phyloP scores from a whole-genome alignment of 2,329 filamentous ascomycete species.

The Trichoderma asperellum region DNA sequence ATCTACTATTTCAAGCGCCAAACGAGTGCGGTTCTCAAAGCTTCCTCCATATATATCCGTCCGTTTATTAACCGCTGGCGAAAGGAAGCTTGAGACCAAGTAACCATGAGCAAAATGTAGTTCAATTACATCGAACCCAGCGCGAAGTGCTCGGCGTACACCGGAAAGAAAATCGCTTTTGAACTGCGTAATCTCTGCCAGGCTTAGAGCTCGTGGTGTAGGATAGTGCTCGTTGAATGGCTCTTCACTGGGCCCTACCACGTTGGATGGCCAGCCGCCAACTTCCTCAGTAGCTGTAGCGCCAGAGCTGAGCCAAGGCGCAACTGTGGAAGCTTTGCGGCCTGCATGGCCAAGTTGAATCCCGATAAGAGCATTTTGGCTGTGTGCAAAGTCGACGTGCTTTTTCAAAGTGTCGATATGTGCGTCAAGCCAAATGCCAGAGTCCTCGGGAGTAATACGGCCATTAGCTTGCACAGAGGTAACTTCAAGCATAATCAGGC shows the following conservation, averaged over 20 bases:
- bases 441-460: constrained; percentile 73
- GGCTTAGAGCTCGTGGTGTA: constrained; percentile 65
- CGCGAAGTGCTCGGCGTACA: constrained; percentile 59
- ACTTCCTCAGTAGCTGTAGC: constrained; percentile 44
- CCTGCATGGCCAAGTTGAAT: constrained; percentile 80
- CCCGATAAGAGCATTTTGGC: constrained; percentile 64
- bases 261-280: constrained; percentile 56
- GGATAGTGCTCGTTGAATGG: constrained; percentile 63
- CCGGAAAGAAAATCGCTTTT: constrained; percentile 62
- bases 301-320: constrained; percentile 67
- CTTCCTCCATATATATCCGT: constrained; percentile 69
- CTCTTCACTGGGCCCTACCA: constrained; percentile 50
- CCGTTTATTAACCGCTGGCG: constrained; percentile 71
- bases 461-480: constrained; percentile 67
- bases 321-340: constrained; percentile 59
- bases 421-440: constrained; percentile 70
- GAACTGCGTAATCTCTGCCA: constrained; percentile 64
- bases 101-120: constrained; percentile 81
- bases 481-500: constrained; percentile 68
- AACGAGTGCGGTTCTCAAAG: constrained; percentile 71
- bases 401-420: constrained; percentile 64
- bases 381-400: constrained; percentile 64
- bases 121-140: constrained; percentile 69
- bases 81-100: constrained; percentile 67
- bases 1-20: constrained; percentile 70